Base-by-base conservation (phyloP, 768 basidiomycete genomes). In the Coprinopsis cinerea region DNA sequence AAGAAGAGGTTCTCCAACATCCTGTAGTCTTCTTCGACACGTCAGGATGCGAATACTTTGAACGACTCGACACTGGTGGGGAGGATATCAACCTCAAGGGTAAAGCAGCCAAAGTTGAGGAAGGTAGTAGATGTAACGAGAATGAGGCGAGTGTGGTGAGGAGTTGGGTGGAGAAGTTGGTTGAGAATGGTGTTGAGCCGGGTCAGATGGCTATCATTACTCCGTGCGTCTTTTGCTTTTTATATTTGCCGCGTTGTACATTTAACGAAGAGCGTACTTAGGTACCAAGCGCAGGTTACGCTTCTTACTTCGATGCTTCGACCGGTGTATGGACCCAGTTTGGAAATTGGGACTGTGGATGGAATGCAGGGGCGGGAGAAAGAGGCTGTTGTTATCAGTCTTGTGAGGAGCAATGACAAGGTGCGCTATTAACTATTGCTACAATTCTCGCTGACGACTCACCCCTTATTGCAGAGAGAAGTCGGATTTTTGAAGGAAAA, bases 311-410 rank as follows among this genome's bases (percentile, higher is more conserved):
- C 85, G 0, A 69, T 92, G 36, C 69, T 99, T 17, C 81, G 86
- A 20, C 82, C 85, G 0, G 62, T 69, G n/a, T 76, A 88, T 57
- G 87, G 86, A 0, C 64, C 72, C 0, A 69, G 70, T 22, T 75
- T 98, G 0, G 93, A 97, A 57, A 91, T 96, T 37, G 96, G 94
- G 1, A 91, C 88, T 0, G 93, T 98, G 1, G 96, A 98, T 61
- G 92, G 93, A 0, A 89, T 97, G 84, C 96, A 99, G 70, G 95
- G 95, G 0, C 80, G 96, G 43, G 95, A 99, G 64, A 92, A 92
- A 57, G 92, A 98, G 47, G 92, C 92, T 0, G 81, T 98, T 32
- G 80, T 98, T 20, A 88, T 99, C 47, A 90, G 82, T 56, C 78
- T 99, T 2, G 96, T 98, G 1, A 76, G 96, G 22, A 94, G 92